A percentile compares a stretch with the other conserved stretches of the same genome.
Conservation (phyloP, 2,329 filamentous ascomycete genomes). For the Colletotrichum endophyticum region DNA sequence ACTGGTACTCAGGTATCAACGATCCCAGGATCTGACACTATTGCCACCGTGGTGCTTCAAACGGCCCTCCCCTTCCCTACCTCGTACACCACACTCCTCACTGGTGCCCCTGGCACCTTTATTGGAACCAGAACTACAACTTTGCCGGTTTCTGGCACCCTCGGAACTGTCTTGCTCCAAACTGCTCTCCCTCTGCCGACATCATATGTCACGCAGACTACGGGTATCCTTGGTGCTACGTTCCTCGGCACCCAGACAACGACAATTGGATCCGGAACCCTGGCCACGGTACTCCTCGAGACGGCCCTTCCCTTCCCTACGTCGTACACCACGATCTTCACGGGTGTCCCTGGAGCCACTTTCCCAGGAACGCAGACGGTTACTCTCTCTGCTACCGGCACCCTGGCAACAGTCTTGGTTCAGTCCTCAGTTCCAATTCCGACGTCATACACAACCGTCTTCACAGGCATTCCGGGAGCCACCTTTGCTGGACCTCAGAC, state of each 20-base stretch:
- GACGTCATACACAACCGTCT: background rate
- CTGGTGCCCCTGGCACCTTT: background rate
- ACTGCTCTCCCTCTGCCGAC: background rate
- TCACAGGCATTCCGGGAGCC: background rate
- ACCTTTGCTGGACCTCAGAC: background rate
- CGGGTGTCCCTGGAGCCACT: background rate
- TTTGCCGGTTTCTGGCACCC: background rate
- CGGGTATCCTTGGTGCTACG: background rate
- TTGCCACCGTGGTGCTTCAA: background rate
- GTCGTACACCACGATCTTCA: background rate
- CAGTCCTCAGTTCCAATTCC: slow-evolving; percentile 1
- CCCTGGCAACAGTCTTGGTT: background rate
- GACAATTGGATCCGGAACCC: background rate
- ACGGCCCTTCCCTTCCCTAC: background rate
- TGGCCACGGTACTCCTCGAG: background rate
- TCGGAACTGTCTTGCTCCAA: background rate
- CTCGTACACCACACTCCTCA: background rate
- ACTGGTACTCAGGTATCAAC: background rate
- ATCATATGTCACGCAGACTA: background rate
- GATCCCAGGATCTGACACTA: background rate
- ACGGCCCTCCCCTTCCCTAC: background rate
- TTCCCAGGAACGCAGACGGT: background rate
- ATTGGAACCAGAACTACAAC: background rate
- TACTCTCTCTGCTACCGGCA: background rate
- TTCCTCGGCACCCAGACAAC: background rate